Conservation (phyloP, 805 yeast genomes). For the Metschnikowia cerradonensis region DNA sequence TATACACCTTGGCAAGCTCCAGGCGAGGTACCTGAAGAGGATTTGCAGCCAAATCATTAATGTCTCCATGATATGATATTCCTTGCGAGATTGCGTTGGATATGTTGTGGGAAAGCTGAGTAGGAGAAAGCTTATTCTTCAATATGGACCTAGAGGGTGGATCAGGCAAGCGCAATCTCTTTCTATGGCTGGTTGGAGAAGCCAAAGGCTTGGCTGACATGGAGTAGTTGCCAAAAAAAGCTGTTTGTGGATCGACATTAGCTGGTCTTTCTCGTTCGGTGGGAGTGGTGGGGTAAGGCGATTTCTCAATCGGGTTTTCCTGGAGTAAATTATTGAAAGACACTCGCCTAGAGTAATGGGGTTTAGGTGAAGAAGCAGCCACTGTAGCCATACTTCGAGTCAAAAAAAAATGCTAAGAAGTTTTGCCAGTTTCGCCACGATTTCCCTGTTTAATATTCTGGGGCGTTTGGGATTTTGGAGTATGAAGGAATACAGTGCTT, state of each 20-base stretch:
- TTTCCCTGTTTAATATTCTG: background rate
- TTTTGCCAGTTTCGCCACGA: background rate
- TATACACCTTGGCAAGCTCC: constrained; percentile 14
- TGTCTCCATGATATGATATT: constrained; percentile 18
- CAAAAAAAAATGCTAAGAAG: background rate
- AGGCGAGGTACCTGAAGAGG: constrained; percentile 16
- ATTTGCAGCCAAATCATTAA: constrained; percentile 16
- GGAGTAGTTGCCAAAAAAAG: constrained; percentile 17
- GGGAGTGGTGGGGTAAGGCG: constrained; percentile 14
- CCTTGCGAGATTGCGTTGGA: constrained; percentile 13
- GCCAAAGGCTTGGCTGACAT: constrained; percentile 5
- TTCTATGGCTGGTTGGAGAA: constrained; percentile 10
- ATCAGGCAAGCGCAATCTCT: constrained; percentile 21
- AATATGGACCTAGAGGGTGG: constrained; percentile 39
- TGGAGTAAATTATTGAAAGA: constrained; percentile 43
- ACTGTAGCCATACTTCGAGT: constrained; percentile 6
- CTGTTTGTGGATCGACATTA: constrained; percentile 18
- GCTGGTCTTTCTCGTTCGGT: constrained; percentile 20
- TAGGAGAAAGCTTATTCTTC: constrained; percentile 32
- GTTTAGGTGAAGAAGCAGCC: constrained; percentile 1
- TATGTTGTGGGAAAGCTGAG: constrained; percentile 22
- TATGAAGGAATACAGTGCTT: background rate
- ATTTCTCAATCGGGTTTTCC: constrained; percentile 5
- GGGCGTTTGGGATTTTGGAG: background rate
- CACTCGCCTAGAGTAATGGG: constrained; percentile 32